These are phyloP conservation scores for Chaetomium tenue DNA, from an alignment of 495 filamentous ascomycete genomes.

Conservation along the genomic window DNA sequence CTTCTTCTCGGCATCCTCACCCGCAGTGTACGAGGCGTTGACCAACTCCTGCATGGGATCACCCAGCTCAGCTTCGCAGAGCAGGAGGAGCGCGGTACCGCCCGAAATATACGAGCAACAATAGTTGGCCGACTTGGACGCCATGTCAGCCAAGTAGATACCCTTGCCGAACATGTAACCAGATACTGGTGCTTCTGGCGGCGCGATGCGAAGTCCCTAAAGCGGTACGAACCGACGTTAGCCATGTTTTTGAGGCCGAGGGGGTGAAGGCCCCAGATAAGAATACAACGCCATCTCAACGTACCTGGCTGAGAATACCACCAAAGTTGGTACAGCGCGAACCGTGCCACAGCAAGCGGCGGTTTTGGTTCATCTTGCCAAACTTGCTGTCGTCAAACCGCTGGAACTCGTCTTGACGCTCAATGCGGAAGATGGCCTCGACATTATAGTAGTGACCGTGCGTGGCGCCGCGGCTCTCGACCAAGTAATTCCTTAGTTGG, in stretches of 20 bases:
- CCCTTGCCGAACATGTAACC: slow-evolving; percentile 86
- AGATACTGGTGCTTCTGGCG: slow-evolving; percentile 73
- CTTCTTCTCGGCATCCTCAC: slow-evolving; percentile 55
- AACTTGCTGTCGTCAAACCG: slow-evolving; percentile 60
- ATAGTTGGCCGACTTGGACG: slow-evolving; percentile 71
- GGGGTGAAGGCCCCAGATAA: not conserved
- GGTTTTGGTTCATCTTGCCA: slow-evolving; percentile 46
- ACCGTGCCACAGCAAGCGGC: slow-evolving; percentile 82
- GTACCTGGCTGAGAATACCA: slow-evolving; percentile 69
- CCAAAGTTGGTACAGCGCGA: slow-evolving; percentile 75
- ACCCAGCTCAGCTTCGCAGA: slow-evolving; percentile 80
- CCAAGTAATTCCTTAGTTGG: slow-evolving; percentile 63
- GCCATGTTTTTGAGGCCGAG: not conserved
- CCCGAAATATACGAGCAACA: slow-evolving; percentile 53
- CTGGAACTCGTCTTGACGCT: slow-evolving; percentile 68
- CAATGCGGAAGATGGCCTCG: slow-evolving; percentile 79
- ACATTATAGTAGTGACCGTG: slow-evolving; percentile 60
- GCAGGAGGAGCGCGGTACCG: slow-evolving; percentile 57
- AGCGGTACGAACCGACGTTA: not conserved
- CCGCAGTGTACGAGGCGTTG: slow-evolving; percentile 57
- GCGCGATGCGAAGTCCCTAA: slow-evolving; percentile 75
- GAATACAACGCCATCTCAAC: too few species aligned
- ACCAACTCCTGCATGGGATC: slow-evolving; percentile 62
- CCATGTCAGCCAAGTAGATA: slow-evolving; percentile 86
- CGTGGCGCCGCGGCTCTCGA: slow-evolving; percentile 60